Base-by-base conservation (phyloP, 1,284 basidiomycete genomes). In the Sporisorium graminicola region DNA sequence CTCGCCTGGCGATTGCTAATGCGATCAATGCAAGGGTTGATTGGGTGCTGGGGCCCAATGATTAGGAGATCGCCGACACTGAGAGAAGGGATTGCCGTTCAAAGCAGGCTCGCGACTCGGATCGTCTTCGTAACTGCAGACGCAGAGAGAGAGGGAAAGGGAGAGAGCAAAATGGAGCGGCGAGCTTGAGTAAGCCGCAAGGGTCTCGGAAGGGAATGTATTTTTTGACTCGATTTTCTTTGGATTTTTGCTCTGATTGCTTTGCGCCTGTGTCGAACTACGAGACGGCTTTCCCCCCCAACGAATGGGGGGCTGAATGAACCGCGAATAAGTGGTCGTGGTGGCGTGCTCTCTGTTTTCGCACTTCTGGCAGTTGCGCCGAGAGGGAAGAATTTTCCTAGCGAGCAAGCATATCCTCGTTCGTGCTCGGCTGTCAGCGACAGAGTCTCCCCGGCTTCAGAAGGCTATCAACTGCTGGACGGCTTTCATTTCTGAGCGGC, bases 371-470 rank as follows among this genome's bases (percentile, higher is more conserved):
- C n/a, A n/a, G n/a, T n/a, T n/a, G n/a, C n/a, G n/a, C n/a, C n/a
- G 10, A 43, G 3, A 43, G n/a, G 26, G 49, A 50, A 31, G n/a
- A n/a, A n/a, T n/a, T n/a, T n/a, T n/a, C n/a, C n/a, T n/a, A 35
- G 40, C 40, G 40, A 43, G 40, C 18, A 43, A 20, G 40, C n/a
- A 20, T 18, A 40, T 18, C 14, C 37, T 40, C 12, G 37, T n/a
- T n/a, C 2, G 16, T 40, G 43, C 43, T 46, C 44, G 20, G 43
- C 16, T 24, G 43, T n/a, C 43, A 18, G 37, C 8, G 2, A n/a
- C 40, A 18, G 10, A 13, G 14, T 27, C 20, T 33, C 46, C 56
- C 56, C 56, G 27, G 7, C 37, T 50, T 58, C 5, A 42, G 57
- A 51, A 58, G 57, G 18, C 9, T 3, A 37, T 2, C 22, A 9